Evolutionary conservation across 1,284 basidiomycete genomes (phyloP).

Genomic region (Cutaneotrichosporon daszewskae): DNA sequence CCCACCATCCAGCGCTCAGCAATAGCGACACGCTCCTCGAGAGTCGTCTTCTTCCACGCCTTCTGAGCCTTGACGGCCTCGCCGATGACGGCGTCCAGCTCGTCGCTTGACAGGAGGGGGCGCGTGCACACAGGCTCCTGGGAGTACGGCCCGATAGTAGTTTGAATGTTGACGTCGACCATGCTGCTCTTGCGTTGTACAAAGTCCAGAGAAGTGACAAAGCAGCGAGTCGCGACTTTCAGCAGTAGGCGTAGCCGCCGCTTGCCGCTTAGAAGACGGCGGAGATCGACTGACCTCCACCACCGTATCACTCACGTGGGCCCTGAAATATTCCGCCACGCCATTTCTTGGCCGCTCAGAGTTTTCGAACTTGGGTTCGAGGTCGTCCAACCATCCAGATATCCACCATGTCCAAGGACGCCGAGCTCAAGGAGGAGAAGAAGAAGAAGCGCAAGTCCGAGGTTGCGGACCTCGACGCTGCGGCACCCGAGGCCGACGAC

Average conservation of each 20-base stretch:
- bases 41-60: slow-evolving; percentile 61
- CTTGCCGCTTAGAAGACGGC: too few relatives aligned
- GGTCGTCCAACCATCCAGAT: slow-evolving; percentile 2
- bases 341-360: not conserved
- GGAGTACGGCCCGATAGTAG: slow-evolving; percentile 52
- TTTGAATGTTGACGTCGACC: slow-evolving; percentile 45
- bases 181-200: slow-evolving; percentile 9
- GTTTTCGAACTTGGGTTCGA: not conserved
- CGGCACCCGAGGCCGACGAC: slow-evolving; percentile 35
- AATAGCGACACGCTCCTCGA: slow-evolving; percentile 67
- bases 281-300: too few relatives aligned
- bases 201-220: too few relatives aligned
- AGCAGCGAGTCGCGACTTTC: too few relatives aligned
- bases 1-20: slow-evolving; percentile 65
- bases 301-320: too few relatives aligned
- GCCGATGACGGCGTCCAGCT: slow-evolving; percentile 60
- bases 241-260: too few relatives aligned
- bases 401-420: slow-evolving; percentile 44
- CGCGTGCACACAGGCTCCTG: slow-evolving; percentile 48
- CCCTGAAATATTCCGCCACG: slow-evolving; percentile 1
- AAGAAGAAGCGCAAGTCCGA: slow-evolving; percentile 51
- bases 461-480: slow-evolving; percentile 33
- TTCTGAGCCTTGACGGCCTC: slow-evolving; percentile 63
- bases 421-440: slow-evolving; percentile 45
- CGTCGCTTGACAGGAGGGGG: slow-evolving; percentile 39